These are phyloP conservation scores for Saccharomycopsis synnaedendra DNA, from an alignment of 805 yeast species.

Conservation along the genomic window DNA sequence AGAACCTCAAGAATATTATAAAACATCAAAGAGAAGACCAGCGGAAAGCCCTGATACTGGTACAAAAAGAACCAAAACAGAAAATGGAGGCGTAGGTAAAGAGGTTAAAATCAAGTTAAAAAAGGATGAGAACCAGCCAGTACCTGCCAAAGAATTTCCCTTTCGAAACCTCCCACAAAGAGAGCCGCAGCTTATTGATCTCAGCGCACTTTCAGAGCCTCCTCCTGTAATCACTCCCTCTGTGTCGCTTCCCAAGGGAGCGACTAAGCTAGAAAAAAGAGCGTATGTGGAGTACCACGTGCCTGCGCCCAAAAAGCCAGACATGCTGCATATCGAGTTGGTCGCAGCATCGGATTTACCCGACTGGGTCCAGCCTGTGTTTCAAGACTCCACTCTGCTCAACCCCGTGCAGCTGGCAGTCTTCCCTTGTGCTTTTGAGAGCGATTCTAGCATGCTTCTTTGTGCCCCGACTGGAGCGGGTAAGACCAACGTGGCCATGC, in stretches of 20 bases:
- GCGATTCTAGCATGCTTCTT: constrained; percentile 61
- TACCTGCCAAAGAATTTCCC: too few relatives aligned
- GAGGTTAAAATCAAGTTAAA: too few relatives aligned
- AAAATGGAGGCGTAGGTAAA: too few relatives aligned
- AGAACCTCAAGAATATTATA: constrained; percentile 18
- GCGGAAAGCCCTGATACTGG: too few relatives aligned
- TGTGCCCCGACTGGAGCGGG: constrained; percentile 99
- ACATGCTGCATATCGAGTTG: constrained; percentile 13
- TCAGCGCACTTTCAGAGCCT: constrained; percentile 28
- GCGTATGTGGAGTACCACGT: constrained; percentile 81
- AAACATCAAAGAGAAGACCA: too few relatives aligned
- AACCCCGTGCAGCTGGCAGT: constrained; percentile 81
- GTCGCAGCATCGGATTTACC: constrained; percentile 36
- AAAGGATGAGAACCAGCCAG: too few relatives aligned
- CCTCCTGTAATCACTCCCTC: too few relatives aligned
- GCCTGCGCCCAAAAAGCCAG: constrained; percentile 67
- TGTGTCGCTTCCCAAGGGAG: constrained; percentile 55
- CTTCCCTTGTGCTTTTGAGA: constrained; percentile 62
- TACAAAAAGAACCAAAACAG: too few relatives aligned
- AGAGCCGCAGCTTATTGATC: constrained; percentile 46
- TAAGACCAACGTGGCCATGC: constrained; percentile 92
- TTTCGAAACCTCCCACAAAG: constrained; percentile 17
- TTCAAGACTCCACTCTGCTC: constrained; percentile 48
- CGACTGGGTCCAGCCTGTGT: constrained; percentile 69
- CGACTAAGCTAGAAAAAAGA: constrained; percentile 62